Base-by-base conservation (phyloP, 495 filamentous ascomycete species). In the Penicillium parvum region DNA sequence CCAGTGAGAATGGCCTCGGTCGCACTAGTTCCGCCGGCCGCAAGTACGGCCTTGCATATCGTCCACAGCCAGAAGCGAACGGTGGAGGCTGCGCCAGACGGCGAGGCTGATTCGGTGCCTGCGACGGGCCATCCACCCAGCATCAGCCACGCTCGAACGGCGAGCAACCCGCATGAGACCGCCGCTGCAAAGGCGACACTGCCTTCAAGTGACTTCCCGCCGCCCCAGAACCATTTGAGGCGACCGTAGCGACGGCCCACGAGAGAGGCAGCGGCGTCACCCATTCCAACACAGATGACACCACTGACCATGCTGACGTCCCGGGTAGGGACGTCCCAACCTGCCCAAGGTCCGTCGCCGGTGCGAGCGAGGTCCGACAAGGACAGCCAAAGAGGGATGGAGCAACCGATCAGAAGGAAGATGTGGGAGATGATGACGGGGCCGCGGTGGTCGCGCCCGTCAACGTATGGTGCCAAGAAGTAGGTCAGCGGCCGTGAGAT, bases 371-470 rank as follows among this genome's bases (percentile, higher is more conserved):
- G 66, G n/a, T 81, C 72, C 5, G 82, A 79, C 5, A 96, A 70
- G 2, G 86, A 88, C 2, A 97, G 74, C 92, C 92, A 99, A 32
- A 96, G 74, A 0, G 92, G 92, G 2, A 96, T 88, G 1, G 91
- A 89, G 45, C 94, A 96, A n/a, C 92, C 92, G 32, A 97, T 84
- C 15, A 99, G 78, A 16, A 99, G 73, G 54, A 99, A 99, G 26
- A 99, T 92, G 59, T 97, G 92, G 0, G 83, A 88, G 28, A 99
- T 83, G 28, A 99, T 91, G 28, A 97, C 91, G 0, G 92, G 92
- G 0, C 92, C 92, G 6, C 89, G 78, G 40, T 97, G 77, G 53
- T 99, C 92, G 36, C 92, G 71, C 7, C 94, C 94, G 52, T 99
- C 92, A 1, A 96, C 90, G 52, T 95, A 99, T 0, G 92, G 92